A percentile compares a stretch with the other conserved stretches of the same genome.
phyloP scores from a whole-genome alignment of 73 alveolate genomes.

The Stentor coeruleus region DNA sequence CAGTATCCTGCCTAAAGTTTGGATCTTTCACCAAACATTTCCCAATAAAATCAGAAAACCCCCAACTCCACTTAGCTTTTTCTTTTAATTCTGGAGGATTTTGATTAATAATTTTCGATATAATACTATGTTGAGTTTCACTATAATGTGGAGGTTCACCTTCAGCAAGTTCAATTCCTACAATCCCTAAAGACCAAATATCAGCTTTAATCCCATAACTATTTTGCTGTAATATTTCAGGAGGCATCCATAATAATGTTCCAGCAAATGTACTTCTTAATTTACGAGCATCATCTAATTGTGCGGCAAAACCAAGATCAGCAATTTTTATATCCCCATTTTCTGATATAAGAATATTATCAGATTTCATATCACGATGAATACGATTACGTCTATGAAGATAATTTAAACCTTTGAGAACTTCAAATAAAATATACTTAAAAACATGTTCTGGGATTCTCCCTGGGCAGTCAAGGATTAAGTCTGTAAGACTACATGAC shows the following conservation, averaged over 20 bases:
- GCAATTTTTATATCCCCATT: conserved; percentile 61
- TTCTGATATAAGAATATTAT: conserved; percentile 55
- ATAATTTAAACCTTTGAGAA: conserved; percentile 36
- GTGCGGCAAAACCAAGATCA: conserved; percentile 83
- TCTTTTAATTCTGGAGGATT: too few relatives aligned
- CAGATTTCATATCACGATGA: conserved; percentile 80
- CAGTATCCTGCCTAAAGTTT: too few relatives aligned
- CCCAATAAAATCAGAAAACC: too few relatives aligned
- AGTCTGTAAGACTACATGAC: conserved; percentile 19
- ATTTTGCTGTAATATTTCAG: too few relatives aligned
- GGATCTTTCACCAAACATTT: too few relatives aligned
- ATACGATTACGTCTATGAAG: conserved; percentile 45
- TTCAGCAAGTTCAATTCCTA: conserved; percentile 47
- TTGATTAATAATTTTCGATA: too few relatives aligned
- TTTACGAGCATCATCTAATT: too few relatives aligned
- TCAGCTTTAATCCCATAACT: too few relatives aligned
- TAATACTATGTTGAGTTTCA: too few relatives aligned
- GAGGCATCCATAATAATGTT: too few relatives aligned
- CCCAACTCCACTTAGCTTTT: too few relatives aligned
- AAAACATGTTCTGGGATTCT: conserved; percentile 29
- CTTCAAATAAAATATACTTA: conserved; percentile 33
- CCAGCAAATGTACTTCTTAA: too few relatives aligned
- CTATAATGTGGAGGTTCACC: conserved; percentile 66
- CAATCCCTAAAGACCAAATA: conserved; percentile 22
- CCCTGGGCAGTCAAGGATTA: background rate